These are phyloP conservation scores for Tetrastigma voinierianum DNA, from an alignment of 164 flowering plant species.

Conservation along the genomic window DNA sequence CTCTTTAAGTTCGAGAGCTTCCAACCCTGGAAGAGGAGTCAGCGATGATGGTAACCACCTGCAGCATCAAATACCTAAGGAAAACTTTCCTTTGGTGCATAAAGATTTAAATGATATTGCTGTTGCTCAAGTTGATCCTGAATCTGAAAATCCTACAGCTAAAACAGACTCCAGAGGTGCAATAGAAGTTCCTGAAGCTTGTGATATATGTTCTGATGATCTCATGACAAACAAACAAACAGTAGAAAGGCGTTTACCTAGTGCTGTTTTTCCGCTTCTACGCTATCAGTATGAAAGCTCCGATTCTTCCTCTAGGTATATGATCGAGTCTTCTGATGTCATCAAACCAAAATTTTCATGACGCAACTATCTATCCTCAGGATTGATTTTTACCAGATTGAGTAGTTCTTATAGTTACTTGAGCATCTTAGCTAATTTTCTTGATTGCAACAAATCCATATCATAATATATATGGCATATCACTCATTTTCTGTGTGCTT, in stretches of 20 bases:
- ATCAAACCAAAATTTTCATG: neutral
- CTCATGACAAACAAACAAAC: conserved; percentile 32
- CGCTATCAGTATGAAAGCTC: conserved; percentile 79
- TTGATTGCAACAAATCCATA: neutral
- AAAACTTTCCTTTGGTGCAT: conserved; percentile 18
- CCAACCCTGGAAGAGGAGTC: conserved; percentile 23
- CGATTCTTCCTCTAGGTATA: conserved; percentile 89
- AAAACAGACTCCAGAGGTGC: conserved; percentile 29
- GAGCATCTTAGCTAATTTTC: neutral
- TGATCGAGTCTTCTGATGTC: conserved; percentile 9
- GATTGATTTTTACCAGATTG: neutral
- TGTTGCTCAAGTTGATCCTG: conserved; percentile 26
- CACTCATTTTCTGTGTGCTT: no score
- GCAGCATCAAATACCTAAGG: conserved; percentile 36
- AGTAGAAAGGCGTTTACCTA: conserved; percentile 53
- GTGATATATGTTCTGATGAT: conserved; percentile 35
- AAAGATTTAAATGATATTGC: conserved; percentile 14
- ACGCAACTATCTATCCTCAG: neutral
- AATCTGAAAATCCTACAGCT: conserved; percentile 17
- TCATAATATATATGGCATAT: no score
- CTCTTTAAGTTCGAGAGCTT: conserved; percentile 30
- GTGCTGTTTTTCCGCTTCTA: conserved; percentile 63
- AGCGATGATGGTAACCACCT: conserved; percentile 24
- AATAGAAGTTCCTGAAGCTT: conserved; percentile 27
- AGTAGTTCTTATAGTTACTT: neutral